These are phyloP conservation scores for Rhododendron griersonianum DNA, from an alignment of 148 eudicot species.

Conservation along the genomic window DNA sequence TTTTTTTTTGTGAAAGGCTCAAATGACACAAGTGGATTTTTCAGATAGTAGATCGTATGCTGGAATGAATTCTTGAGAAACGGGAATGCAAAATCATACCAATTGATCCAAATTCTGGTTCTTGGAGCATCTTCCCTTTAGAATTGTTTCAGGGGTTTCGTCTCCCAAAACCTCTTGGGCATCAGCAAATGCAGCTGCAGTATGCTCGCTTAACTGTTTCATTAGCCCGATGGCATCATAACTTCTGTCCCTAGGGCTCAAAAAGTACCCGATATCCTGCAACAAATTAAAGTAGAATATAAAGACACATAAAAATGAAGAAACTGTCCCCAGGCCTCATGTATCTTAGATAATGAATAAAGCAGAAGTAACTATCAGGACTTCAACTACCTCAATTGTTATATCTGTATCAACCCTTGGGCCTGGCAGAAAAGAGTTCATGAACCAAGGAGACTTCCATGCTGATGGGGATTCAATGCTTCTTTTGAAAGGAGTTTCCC, in stretches of 20 bases:
- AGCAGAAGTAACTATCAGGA: neutral
- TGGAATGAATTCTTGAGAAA: neutral
- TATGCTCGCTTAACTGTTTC: conserved; percentile 79
- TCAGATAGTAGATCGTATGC: neutral
- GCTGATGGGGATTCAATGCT: conserved; percentile 95
- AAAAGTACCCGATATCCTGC: conserved; percentile 77
- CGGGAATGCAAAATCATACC: conserved; percentile 26
- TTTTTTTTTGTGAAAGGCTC: neutral
- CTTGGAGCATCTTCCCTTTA: conserved; percentile 36
- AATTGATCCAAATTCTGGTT: conserved; percentile 29
- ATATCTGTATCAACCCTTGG: conserved; percentile 84
- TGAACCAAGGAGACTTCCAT: conserved; percentile 97
- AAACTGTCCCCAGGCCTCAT: neutral
- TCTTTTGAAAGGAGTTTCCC: conserved; percentile 78
- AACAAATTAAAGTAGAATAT: neutral
- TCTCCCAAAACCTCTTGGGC: conserved; percentile 80
- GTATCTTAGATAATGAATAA: neutral
- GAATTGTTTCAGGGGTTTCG: conserved; percentile 76
- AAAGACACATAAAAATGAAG: neutral
- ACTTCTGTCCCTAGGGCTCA: conserved; percentile 74
- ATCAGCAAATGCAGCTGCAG: conserved; percentile 76
- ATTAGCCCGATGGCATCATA: conserved; percentile 84
- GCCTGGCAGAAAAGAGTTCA: conserved; percentile 63
- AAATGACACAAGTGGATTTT: neutral
- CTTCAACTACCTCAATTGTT: conserved; percentile 60